Conservation (phyloP, 441 rosid species). For the Gossypium armourianum region DNA sequence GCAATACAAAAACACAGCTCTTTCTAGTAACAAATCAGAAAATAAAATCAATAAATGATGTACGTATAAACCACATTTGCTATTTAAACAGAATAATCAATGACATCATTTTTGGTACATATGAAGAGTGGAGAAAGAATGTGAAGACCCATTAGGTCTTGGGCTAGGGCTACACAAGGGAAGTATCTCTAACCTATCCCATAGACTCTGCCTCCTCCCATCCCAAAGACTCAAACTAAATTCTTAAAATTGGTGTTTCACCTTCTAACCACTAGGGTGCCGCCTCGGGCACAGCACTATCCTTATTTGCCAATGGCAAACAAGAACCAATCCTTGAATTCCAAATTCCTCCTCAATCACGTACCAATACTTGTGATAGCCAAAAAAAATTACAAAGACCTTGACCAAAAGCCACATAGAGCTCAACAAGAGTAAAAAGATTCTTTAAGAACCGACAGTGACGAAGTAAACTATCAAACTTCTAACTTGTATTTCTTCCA, state of each 20-base stretch:
- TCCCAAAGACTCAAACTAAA: background rate
- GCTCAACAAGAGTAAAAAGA: background rate
- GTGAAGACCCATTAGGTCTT: background rate
- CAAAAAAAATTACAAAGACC: background rate
- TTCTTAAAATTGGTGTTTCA: background rate
- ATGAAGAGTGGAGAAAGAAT: background rate
- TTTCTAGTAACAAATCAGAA: conserved; percentile 3
- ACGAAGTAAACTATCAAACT: background rate
- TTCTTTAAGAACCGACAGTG: background rate
- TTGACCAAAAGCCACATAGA: background rate
- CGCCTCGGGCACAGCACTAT: background rate
- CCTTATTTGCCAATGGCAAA: background rate
- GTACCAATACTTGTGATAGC: background rate
- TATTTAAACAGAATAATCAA: background rate
- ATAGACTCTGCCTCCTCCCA: background rate
- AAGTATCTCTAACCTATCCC: background rate
- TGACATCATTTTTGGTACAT: background rate
- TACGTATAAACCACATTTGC: background rate
- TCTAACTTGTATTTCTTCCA: background rate
- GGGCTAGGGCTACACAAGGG: background rate
- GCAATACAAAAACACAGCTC: conserved; percentile 15
- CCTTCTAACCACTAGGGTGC: background rate
- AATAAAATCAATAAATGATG: conserved; percentile 3
- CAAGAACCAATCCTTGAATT: conserved; percentile 9
- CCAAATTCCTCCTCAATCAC: background rate